Base-by-base conservation (phyloP, 2,329 filamentous ascomycete genomes). In the Aschersonia sp. region DNA sequence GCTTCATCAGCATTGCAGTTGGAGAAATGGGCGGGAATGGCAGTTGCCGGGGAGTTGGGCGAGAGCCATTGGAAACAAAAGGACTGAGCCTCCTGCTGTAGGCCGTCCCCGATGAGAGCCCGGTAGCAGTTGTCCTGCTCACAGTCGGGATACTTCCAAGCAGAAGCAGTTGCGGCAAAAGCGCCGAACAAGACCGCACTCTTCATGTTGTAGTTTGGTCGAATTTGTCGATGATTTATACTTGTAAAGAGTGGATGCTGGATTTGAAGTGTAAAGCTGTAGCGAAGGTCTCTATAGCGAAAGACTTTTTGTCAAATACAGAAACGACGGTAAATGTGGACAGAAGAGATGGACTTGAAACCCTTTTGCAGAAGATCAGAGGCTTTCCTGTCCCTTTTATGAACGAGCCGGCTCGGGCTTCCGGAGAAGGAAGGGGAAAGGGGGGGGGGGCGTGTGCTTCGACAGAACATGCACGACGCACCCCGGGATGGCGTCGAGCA, bases 81-180 rank as follows among this genome's bases (percentile, higher is more conserved):
- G 4, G 31, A 46, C 41, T 55, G 53, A 42, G 59, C 59, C 40
- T 57, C 49, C 28, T 51, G 53, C 42, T 55, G 53, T 51, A 63
- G 63, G 47, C 61, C 60, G 2, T 52, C 9, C 51, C 66, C 59
- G 48, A 60, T 54, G 46, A 66, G 47, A 52, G 65, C 61, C 51
- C 58, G 56, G 54, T 64, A 66, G 58, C 63, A 66, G 57, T 62
- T 61, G 49, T 62, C 57, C 20, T 47, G 38, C 44, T 63, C 59
- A 50, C 59, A 61, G 35, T 57, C 49, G 38, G 61, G 60, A 47
- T 57, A 62, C 6, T 48, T 44, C 52, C 50, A 54, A 31, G 61
- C 62, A 50, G 54, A 59, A 44, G 54, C 52, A 48, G 53, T 55
- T 44, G 57, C 52, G 57, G 61, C 62, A 45, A 65, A 49, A 53